phyloP scores from a whole-genome alignment of 352 stramenopile species.

The Phytophthora melonis region DNA sequence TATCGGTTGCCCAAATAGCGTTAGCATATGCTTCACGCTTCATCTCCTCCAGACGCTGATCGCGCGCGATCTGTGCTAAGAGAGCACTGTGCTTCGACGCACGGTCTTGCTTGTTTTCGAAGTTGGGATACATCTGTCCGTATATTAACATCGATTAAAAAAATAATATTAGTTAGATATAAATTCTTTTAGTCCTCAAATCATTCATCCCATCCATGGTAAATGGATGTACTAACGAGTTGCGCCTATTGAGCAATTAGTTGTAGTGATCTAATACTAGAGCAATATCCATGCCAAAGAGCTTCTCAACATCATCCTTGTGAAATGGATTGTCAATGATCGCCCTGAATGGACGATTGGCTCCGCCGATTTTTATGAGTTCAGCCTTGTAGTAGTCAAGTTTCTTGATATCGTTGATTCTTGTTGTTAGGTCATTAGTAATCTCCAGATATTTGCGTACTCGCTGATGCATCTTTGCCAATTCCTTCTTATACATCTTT shows the following conservation, averaged over 20 bases:
- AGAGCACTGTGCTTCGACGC: background rate
- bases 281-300: background rate
- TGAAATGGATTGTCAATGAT: background rate
- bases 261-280: background rate
- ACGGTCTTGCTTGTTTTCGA: background rate
- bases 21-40: background rate
- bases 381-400: background rate
- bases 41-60: background rate
- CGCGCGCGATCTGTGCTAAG: background rate
- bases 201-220: background rate
- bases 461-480: background rate
- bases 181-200: background rate
- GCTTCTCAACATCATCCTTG: background rate
- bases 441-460: too few species aligned
- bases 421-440: background rate
- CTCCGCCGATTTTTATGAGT: background rate
- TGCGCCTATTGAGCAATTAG: background rate
- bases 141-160: background rate
- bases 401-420: background rate
- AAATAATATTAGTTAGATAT: constrained; percentile 1
- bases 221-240: background rate
- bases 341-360: background rate
- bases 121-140: background rate
- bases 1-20: background rate
- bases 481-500: background rate